Evolutionary conservation across 1,284 basidiomycete genomes (phyloP).

Genomic region (Ustilago cynodontis): DNA sequence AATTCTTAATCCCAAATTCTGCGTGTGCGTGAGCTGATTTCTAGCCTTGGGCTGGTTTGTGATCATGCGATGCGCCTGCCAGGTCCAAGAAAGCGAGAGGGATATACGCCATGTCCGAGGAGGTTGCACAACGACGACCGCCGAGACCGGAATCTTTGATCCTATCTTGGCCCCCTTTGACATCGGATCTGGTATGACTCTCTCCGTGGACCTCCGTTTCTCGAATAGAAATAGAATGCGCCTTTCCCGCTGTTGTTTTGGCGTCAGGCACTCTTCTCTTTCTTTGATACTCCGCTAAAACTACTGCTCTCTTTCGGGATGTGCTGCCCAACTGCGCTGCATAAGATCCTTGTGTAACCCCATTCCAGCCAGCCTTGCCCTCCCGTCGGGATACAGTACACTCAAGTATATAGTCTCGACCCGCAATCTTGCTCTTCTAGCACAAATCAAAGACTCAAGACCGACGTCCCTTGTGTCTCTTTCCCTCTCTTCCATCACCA

Average conservation of each 20-base stretch:
- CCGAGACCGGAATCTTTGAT: neutral
- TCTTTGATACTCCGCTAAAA: too few relatives aligned
- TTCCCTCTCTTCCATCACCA: neutral
- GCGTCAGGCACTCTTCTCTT: too few relatives aligned
- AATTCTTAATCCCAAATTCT: too few relatives aligned
- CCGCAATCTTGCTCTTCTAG: neutral
- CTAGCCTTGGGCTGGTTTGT: too few relatives aligned
- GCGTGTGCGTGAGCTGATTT: too few relatives aligned
- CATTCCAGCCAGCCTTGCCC: too few relatives aligned
- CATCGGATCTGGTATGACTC: neutral
- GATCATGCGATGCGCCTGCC: neutral
- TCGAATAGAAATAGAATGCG: neutral
- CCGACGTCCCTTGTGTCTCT: neutral
- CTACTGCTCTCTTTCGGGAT: too few relatives aligned
- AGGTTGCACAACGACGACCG: neutral
- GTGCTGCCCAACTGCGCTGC: too few relatives aligned
- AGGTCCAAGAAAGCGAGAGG: neutral
- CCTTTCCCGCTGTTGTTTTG: too few relatives aligned
- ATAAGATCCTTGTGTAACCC: too few relatives aligned
- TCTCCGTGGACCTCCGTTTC: constrained; percentile 9
- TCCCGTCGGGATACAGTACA: too few relatives aligned
- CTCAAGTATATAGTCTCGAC: neutral
- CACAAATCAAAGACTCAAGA: neutral
- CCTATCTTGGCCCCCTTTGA: constrained; percentile 7
- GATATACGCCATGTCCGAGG: constrained; percentile 4